Percentiles rank a stretch among this genome's conserved stretches.
Conservation (phyloP, 78 protist genomes). For the Polysphondylium violaceum region DNA sequence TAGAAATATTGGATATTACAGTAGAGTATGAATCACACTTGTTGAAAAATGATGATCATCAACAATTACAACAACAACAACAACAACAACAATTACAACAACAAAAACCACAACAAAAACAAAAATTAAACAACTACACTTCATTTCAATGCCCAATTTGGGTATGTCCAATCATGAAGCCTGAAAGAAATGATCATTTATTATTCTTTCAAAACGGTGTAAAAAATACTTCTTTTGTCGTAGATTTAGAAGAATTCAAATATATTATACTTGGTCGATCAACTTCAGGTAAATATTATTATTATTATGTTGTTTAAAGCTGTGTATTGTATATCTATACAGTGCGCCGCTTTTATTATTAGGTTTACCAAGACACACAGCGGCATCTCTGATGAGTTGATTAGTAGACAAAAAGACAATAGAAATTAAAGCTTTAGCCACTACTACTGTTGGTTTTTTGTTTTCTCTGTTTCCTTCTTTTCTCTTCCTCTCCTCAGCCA, state of each 20-base stretch:
- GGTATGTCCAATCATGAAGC: not conserved
- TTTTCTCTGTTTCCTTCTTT: not conserved
- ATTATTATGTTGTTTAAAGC: not conserved
- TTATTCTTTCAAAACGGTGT: slow-evolving; percentile 24
- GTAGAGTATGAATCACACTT: no score
- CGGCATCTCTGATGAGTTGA: no score
- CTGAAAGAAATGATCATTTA: slow-evolving; percentile 47
- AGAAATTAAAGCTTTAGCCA: no score
- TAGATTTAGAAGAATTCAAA: slow-evolving; percentile 27
- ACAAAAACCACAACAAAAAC: not conserved
- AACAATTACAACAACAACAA: no score
- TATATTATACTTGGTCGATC: slow-evolving; percentile 42
- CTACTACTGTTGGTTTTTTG: not conserved
- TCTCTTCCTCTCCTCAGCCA: not conserved
- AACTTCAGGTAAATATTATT: slow-evolving; percentile 21
- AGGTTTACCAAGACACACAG: no score
- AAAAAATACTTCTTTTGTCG: not conserved
- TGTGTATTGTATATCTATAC: no score
- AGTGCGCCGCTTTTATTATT: no score
- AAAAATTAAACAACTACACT: not conserved
- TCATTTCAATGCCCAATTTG: slow-evolving; percentile 14
- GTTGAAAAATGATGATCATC: no score
- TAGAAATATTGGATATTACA: no score
- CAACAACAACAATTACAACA: no score
- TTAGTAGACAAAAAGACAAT: no score